Evolutionary conservation across 2,329 filamentous ascomycete genomes (phyloP).

Genomic region (Emergomyces africanus): DNA sequence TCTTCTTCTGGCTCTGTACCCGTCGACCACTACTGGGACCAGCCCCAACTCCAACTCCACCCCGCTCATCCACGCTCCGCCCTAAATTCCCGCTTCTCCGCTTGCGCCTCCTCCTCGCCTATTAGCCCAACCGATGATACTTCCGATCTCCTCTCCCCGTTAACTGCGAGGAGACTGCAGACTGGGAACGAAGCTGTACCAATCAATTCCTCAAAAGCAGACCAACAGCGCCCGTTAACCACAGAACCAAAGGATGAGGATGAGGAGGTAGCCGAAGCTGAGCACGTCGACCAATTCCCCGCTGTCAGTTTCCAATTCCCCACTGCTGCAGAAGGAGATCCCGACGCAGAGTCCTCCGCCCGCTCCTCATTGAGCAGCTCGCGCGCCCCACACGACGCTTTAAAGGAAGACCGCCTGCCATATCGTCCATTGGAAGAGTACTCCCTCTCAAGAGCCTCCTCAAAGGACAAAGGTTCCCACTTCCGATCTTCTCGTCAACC

Average conservation of each 20-base stretch:
- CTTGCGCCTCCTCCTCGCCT: slow-evolving; percentile 12
- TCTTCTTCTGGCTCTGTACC: background rate
- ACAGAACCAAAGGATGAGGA: background rate
- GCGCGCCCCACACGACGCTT: slow-evolving; percentile 7
- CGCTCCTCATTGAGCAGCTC: slow-evolving; percentile 9
- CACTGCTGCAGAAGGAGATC: background rate
- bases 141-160: background rate
- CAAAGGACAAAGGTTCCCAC: background rate
- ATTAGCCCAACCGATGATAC: slow-evolving; percentile 11
- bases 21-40: background rate
- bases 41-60: slow-evolving; percentile 8
- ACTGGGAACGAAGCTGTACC: background rate
- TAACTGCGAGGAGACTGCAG: background rate
- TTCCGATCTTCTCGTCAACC: slow-evolving; percentile 10
- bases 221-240: background rate
- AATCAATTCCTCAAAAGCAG: background rate
- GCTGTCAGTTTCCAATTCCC: background rate
- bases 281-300: background rate
- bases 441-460: slow-evolving; percentile 12
- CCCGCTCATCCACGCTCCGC: slow-evolving; percentile 13
- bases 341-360: background rate
- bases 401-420: background rate
- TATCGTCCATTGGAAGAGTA: background rate
- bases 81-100: slow-evolving; percentile 5
- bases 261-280: background rate